Conservation (phyloP, 1,284 basidiomycete genomes). For the Pseudozyma thailandica region DNA sequence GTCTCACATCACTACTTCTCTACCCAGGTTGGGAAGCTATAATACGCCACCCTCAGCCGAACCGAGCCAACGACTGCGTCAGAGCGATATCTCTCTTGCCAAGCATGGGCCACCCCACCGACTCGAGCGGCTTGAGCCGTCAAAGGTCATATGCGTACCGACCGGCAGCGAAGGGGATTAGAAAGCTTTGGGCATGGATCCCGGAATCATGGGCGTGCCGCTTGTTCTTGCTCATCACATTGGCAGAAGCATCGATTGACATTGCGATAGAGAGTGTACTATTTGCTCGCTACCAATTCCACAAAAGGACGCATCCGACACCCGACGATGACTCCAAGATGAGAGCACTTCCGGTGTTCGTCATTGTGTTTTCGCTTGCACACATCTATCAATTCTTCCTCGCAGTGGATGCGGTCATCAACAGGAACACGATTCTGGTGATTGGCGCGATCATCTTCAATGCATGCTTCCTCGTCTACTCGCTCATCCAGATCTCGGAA, state of each 20-base stretch:
- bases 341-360: conserved; percentile 54
- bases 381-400: conserved; percentile 59
- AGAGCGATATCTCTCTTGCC: conserved; percentile 6
- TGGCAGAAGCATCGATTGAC: conserved; percentile 54
- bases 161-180: conserved; percentile 34
- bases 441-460: conserved; percentile 60
- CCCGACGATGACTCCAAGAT: conserved; percentile 41
- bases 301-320: conserved; percentile 33
- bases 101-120: conserved; percentile 32
- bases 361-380: conserved; percentile 59
- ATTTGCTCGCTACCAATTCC: conserved; percentile 48
- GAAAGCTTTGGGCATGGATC: conserved; percentile 42
- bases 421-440: conserved; percentile 60
- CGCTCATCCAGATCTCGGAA: conserved; percentile 60
- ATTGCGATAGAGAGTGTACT: conserved; percentile 59
- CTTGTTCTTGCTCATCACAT: conserved; percentile 53
- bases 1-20: not conserved
- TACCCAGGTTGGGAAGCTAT: not conserved
- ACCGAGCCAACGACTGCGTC: not conserved
- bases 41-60: not conserved
- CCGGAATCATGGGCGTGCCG: conserved; percentile 52
- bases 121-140: conserved; percentile 25
- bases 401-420: conserved; percentile 55
- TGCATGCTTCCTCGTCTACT: conserved; percentile 56
- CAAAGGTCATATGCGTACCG: conserved; percentile 41